Percentiles rank a stretch among this genome's conserved stretches.
These are phyloP conservation scores for Coniosporium tulheliwenetii DNA, from an alignment of 2,329 filamentous ascomycete species.

Conservation along the genomic window DNA sequence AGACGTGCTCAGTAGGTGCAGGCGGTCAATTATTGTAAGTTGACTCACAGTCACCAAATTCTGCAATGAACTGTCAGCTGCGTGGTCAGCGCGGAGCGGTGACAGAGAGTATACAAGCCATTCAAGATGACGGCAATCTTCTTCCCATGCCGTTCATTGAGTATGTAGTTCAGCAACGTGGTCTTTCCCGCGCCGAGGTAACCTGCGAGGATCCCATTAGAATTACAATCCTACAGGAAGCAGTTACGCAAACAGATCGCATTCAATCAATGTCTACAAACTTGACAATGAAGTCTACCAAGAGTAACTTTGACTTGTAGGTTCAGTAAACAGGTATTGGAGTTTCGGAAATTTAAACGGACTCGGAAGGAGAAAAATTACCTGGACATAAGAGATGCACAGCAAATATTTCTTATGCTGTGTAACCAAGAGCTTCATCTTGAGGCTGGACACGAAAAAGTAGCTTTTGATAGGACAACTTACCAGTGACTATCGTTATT, in stretches of 20 bases:
- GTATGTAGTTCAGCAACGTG: constrained; percentile 86
- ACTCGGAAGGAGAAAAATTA: neutral
- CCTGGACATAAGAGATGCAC: neutral
- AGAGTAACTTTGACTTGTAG: neutral
- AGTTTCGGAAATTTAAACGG: neutral
- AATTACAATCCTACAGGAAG: constrained; percentile 2
- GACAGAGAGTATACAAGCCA: constrained; percentile 31
- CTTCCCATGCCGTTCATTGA: constrained; percentile 90
- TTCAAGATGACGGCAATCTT: constrained; percentile 97
- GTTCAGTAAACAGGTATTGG: neutral
- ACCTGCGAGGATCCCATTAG: constrained; percentile 33
- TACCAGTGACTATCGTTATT: constrained; percentile 73
- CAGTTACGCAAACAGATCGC: constrained; percentile 1
- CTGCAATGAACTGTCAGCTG: constrained; percentile 7
- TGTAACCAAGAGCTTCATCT: neutral
- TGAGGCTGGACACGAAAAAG: neutral
- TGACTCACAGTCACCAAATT: constrained; percentile 18
- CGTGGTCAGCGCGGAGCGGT: neutral
- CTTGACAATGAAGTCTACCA: neutral
- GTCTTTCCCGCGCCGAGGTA: constrained; percentile 95
- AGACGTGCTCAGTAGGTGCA: constrained; percentile 3
- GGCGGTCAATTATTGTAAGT: neutral
- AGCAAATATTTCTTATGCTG: neutral
- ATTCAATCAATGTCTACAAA: neutral
- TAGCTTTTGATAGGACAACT: constrained; percentile 2